Base-by-base conservation (phyloP, 768 basidiomycete genomes). In the Rhodosporidiobolus odoratus region DNA sequence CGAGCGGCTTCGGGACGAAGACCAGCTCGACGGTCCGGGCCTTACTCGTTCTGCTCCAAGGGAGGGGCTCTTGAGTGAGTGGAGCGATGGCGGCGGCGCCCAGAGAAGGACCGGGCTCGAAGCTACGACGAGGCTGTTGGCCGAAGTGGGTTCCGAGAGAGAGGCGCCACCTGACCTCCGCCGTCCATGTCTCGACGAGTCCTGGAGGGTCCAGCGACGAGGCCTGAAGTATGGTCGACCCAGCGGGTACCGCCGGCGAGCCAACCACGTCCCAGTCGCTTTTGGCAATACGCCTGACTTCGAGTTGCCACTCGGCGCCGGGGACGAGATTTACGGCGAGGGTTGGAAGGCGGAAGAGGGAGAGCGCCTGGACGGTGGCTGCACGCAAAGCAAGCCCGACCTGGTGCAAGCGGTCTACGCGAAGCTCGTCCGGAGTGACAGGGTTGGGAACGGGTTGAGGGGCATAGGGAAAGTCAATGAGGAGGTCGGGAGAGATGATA, bases 1-100 rank as follows among this genome's bases (percentile, higher is more conserved):
- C 50, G 50, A 52, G 50, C 50, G 50, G 25, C 50, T 52, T 52
- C 16, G 50, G n/a, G 15, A 30, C n/a, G 50, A 52, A 52, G 50
- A 52, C 50, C n/a, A 52, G 50, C 50, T 52, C 50, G 50, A 52
- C 50, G 50, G 32, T 27, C n/a, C 50, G 50, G n/a, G 50, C n/a
- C 12, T 25, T 6, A 30, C 19, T 6, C 19, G 13, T 25, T 12
- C 25, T 17, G 25, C n/a, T 12, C 3, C 25, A 52, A 30, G 8
- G 27, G 10, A n/a, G 48, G 21, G 9, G 13, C 13, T 13, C 8
- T 8, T 13, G 25, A 4, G 19, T 25, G 25, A 6, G n/a, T 12
- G 43, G 43, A 12, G 43, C 12, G 43, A 45, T 12, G 43, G 43
- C 43, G 43, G 43, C 19, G n/a, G 13, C n/a, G 6, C 50, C 5